Conservation (phyloP, 768 basidiomycete genomes). For the Crucibulum laeve region DNA sequence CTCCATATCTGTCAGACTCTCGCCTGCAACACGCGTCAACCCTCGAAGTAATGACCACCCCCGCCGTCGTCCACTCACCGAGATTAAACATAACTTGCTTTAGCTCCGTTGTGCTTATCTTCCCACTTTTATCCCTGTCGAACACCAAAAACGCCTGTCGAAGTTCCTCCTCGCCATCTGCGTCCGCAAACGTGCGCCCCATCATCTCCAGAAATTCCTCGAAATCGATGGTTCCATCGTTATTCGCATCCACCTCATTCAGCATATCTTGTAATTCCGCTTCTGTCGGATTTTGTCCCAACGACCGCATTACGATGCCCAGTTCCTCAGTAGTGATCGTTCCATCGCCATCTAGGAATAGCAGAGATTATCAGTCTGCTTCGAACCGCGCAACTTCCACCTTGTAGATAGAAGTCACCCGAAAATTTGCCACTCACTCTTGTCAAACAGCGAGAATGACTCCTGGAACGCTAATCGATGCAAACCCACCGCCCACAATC, state of each 20-base stretch:
- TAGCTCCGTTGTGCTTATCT: conserved; percentile 82
- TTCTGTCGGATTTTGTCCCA: conserved; percentile 88
- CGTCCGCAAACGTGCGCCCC: conserved; percentile 80
- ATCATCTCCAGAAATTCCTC: conserved; percentile 80
- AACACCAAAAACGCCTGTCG: conserved; percentile 96
- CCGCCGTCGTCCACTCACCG: conserved; percentile 37
- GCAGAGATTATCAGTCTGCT: not conserved
- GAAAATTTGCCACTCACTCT: conserved; percentile 42
- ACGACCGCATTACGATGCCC: conserved; percentile 86
- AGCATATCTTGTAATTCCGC: conserved; percentile 90
- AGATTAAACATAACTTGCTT: conserved; percentile 90
- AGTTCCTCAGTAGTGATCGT: conserved; percentile 87
- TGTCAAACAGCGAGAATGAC: conserved; percentile 86
- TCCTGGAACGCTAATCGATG: conserved; percentile 73
- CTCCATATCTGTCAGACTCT: conserved; percentile 73
- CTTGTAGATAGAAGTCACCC: conserved; percentile 1
- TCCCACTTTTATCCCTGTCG: conserved; percentile 94
- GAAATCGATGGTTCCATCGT: conserved; percentile 80
- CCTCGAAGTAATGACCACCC: not conserved
- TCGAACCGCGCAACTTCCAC: too few relatives aligned
- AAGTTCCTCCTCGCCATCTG: conserved; percentile 90
- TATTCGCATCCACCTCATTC: conserved; percentile 76
- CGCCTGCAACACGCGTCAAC: conserved; percentile 36
- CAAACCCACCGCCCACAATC: not conserved
- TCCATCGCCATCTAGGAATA: conserved; percentile 73